Evolutionary conservation across 495 filamentous ascomycete genomes (phyloP).

Genomic region (Hypoxylon cercidicola): DNA sequence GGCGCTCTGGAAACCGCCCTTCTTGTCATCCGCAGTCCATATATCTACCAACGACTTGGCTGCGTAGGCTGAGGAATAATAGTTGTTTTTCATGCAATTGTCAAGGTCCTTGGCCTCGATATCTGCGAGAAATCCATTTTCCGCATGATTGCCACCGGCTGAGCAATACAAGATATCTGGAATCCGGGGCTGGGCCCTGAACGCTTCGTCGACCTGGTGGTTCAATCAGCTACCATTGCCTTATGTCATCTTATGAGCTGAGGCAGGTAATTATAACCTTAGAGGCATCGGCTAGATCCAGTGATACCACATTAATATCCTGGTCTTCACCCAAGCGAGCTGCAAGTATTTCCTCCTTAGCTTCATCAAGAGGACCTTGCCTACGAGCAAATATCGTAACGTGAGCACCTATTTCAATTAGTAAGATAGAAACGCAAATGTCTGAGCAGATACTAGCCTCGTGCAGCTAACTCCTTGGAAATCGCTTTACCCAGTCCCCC

Average conservation of each 20-base stretch:
- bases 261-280: conserved; percentile 13
- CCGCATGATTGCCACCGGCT: conserved; percentile 48
- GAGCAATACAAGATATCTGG: conserved; percentile 49
- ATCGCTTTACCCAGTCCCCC: conserved; percentile 46
- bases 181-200: conserved; percentile 34
- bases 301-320: conserved; percentile 31
- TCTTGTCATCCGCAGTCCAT: conserved; percentile 40
- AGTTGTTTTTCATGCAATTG: conserved; percentile 50
- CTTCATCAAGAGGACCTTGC: conserved; percentile 36
- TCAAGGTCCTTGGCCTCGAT: conserved; percentile 43
- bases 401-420: conserved; percentile 37
- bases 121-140: conserved; percentile 52
- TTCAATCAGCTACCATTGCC: conserved; percentile 6
- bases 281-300: conserved; percentile 34
- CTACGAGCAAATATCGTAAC: conserved; percentile 40
- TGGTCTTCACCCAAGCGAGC: conserved; percentile 20
- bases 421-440: neutral
- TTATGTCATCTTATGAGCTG: neutral
- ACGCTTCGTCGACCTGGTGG: conserved; percentile 29
- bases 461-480: conserved; percentile 38
- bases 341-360: conserved; percentile 37
- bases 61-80: conserved; percentile 46
- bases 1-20: conserved; percentile 2
- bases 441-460: conserved; percentile 28
- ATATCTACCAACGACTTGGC: conserved; percentile 44